A percentile compares a stretch with the other conserved stretches of the same genome.
phyloP scores from a whole-genome alignment of 2,329 filamentous ascomycete species.

The Penicillium psychrosexuale region DNA sequence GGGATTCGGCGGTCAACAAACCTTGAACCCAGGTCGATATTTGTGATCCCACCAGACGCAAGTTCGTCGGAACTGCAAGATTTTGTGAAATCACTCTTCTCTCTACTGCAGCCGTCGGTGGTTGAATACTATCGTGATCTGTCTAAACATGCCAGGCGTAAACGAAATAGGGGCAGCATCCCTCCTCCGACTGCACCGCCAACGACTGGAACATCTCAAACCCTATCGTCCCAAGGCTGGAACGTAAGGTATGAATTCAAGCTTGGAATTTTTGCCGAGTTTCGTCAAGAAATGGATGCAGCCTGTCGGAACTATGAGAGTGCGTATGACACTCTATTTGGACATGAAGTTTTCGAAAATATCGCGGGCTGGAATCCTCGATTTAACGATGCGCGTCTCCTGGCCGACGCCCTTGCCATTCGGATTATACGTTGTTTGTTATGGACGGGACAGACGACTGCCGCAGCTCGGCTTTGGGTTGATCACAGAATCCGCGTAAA shows the following conservation, averaged over 20 bases:
- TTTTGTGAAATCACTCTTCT: conserved; percentile 70
- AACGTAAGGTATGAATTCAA: conserved; percentile 95
- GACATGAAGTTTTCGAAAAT: conserved; percentile 78
- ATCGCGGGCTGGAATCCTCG: conserved; percentile 86
- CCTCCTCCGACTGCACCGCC: conserved; percentile 80
- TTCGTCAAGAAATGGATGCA: conserved; percentile 86
- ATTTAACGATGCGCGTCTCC: conserved; percentile 87
- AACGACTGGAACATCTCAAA: conserved; percentile 78
- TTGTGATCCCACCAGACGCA: conserved; percentile 74
- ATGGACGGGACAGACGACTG: conserved; percentile 73
- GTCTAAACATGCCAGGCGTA: conserved; percentile 86
- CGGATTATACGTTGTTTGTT: conserved; percentile 78
- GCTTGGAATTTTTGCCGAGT: conserved; percentile 83
- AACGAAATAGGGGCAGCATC: conserved; percentile 73
- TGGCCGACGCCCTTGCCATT: conserved; percentile 78
- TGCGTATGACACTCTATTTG: conserved; percentile 79
- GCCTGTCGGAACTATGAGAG: conserved; percentile 82
- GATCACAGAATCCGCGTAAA: conserved; percentile 70
- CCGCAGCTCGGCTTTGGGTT: conserved; percentile 77
- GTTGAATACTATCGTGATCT: conserved; percentile 92
- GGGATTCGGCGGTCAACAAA: conserved; percentile 75
- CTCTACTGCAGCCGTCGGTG: conserved; percentile 68
- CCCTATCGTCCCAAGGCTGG: conserved; percentile 82
- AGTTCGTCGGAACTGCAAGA: conserved; percentile 68
- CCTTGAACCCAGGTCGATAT: conserved; percentile 79